Evolutionary conservation across 2,329 filamentous ascomycete genomes (phyloP), one percentile per base, ranked within the genome.

Genomic region (Graphiopsis chlorocephala): DNA sequence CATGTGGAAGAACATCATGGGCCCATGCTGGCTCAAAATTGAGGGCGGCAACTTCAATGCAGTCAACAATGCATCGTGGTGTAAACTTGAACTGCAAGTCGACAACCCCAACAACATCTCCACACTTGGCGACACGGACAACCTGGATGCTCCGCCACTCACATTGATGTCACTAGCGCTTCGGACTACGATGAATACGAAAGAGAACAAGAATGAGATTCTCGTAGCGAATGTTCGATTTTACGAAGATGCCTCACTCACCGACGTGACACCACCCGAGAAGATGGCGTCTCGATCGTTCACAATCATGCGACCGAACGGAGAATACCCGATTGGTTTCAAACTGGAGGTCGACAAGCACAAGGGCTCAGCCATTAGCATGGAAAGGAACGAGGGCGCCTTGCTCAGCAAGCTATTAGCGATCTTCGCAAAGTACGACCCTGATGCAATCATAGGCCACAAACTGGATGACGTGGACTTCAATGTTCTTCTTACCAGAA

Each of bases 1-100:
- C 23, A 84, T 99, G 5, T 97, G 93, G 91, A 98, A 97, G 80
- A 96, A 97, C 74, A 91, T 99, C 71, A 99, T 97, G 94, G 95
- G 95, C 1, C 95, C 95, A 31, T 98, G 95, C 77, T 99, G 95
- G 95, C 85, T 99, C 53, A 93, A 90, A 74, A 95, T 99, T 63
- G 86, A 93, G 69, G 89, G 90, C 69, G 91, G 91, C 31, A 89
- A 97, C 76, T 97, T 96, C 75, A 85, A 85, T 20, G 83, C 90
- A 6, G 84, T 98, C 70, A 94, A 92, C 77, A 97, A 97, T 72
- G 91, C 93, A 12, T 99, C 95, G 0, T 95, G 96, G 86, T 97
- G 95, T 83, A 98, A 97, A 78, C 86, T 99, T 12, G 95, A 99
- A 78, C 88, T 96, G 57, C 85, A 90, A 71, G 90, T 93, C 55